These are phyloP conservation scores for Persicaria maculosa DNA, from an alignment of 148 eudicot genomes.

Conservation along the genomic window DNA sequence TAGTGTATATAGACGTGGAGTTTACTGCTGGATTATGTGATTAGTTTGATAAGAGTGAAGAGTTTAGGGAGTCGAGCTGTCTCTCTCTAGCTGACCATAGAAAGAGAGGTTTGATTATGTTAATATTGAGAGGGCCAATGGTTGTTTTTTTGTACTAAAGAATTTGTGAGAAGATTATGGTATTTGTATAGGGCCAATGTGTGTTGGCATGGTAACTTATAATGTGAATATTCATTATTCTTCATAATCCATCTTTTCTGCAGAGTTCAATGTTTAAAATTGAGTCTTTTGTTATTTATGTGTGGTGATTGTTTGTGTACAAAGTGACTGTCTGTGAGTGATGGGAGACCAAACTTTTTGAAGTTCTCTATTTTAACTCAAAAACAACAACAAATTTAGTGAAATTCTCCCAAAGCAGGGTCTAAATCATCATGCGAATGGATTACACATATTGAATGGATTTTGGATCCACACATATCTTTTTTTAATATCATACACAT, in stretches of 20 bases:
- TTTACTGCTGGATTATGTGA: conserved; percentile 10
- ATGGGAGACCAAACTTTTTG: no score
- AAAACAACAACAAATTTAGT: no score
- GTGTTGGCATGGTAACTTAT: conserved; percentile 7
- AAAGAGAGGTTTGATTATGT: conserved; percentile 1
- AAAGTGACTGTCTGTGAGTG: no score
- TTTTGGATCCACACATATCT: no score
- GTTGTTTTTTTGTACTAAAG: conserved; percentile 10
- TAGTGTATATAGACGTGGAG: conserved; percentile 4
- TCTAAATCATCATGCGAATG: no score
- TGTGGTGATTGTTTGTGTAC: no score
- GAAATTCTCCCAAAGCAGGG: no score
- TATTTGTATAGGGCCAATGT: conserved; percentile 10
- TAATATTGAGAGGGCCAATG: conserved; percentile 3
- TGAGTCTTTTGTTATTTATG: no score
- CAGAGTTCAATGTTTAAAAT: not conserved
- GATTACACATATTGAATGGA: no score
- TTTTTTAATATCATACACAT: no score
- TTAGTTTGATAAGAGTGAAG: conserved; percentile 4
- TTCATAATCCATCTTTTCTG: not conserved
- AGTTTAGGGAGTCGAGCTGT: not conserved
- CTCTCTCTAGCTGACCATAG: not conserved
- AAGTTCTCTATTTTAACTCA: no score
- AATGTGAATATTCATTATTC: conserved; percentile 14
- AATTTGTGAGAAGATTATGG: conserved; percentile 10